Evolutionary conservation across 345 rosid species (phyloP), one percentile per base, ranked within the genome.

Genomic region (Microthlaspi erraticum): DNA sequence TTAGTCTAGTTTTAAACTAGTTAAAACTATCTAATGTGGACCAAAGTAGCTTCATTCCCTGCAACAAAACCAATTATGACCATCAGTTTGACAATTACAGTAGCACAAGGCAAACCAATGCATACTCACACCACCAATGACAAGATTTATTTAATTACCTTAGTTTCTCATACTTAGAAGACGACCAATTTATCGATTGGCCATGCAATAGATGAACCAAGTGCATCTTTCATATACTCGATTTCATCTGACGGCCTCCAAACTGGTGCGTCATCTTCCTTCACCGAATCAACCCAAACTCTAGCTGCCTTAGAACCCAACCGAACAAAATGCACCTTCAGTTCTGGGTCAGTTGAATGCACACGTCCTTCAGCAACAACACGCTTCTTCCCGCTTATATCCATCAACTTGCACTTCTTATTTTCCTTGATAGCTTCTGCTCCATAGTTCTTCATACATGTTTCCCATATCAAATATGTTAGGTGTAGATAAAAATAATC

Each of bases 191-290:
- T 10, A 53, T 31, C 58, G 1, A 53, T n/a, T 53, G 39, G 59
- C 39, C 59, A 54, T 54, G 38, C 59, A 3, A 54, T 31, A 10
- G 20, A 54, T 31, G 59, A n/a, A 13, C n/a, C n/a, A n/a, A n/a
- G n/a, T n/a, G n/a, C n/a, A n/a, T n/a, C n/a, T n/a, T n/a, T n/a
- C n/a, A n/a, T 39, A 38, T 31, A 10, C 39, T 31, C 39, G 39
- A n/a, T 31, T 6, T 51, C 56, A 26, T 52, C 8, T 2, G 57
- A 18, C 29, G 1, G 0, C 37, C 37, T 52, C 57, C 57, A 52
- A 12, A 52, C 37, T 0, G 4, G 16, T 26, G 36, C 57, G 13
- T 26, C 34, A 51, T 23, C 16, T 26, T 23, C 10, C 4, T 18
- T 26, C 8, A 51, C 34, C 12, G 0, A 6, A 26, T 52, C 5